Percentiles rank a stretch among this genome's conserved stretches.
Conservation (phyloP, 306 rosid genomes). For the Mimosa pudica region DNA sequence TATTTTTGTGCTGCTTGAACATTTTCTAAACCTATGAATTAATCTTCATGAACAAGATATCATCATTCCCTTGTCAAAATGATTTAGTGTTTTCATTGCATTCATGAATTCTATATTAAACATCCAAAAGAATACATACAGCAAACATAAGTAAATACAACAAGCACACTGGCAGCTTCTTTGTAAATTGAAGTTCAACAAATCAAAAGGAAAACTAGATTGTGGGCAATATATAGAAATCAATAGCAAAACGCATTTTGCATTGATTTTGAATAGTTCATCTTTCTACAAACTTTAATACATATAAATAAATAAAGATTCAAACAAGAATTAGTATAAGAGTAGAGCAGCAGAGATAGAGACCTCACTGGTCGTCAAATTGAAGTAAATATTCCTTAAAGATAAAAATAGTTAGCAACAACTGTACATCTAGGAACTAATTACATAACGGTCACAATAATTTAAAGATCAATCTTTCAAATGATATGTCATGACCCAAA, state of each 20-base stretch:
- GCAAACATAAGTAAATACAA: neutral
- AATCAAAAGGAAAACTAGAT: neutral
- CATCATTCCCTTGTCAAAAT: neutral
- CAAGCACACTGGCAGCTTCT: neutral
- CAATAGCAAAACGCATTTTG: no score
- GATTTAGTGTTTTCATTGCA: neutral
- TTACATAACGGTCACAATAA: neutral
- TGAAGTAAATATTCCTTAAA: no score
- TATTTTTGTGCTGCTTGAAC: constrained; percentile 88
- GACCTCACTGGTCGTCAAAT: no score
- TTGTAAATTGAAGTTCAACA: neutral
- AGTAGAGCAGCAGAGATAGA: no score
- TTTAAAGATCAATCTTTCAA: neutral
- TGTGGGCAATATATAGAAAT: neutral
- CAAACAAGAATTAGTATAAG: no score
- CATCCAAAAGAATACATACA: neutral
- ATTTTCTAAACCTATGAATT: constrained; percentile 72
- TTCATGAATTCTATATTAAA: neutral
- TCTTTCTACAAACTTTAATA: no score
- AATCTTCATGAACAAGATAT: constrained; percentile 18
- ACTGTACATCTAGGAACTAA: neutral
- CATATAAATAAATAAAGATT: no score
- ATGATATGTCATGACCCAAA: no score
- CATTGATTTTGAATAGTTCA: no score
- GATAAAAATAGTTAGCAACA: neutral